Base-by-base conservation (phyloP, 495 filamentous ascomycete genomes). In the Trichoderma reesei region DNA sequence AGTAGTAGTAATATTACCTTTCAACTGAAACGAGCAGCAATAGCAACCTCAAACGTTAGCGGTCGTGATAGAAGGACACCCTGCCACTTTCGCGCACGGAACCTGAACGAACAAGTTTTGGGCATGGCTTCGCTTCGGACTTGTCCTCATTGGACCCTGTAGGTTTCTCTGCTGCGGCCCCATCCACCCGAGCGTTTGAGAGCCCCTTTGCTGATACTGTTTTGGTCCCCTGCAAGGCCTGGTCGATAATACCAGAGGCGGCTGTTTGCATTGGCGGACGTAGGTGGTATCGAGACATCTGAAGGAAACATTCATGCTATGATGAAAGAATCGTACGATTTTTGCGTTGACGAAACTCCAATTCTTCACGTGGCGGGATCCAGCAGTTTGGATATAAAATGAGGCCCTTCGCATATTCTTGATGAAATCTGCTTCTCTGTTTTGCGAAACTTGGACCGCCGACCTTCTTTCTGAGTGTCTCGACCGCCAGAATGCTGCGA, bases 321-420 rank as follows among this genome's bases (percentile, higher is more conserved):
- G 51, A 56, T 56, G 51, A 31, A 56, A 56, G 51, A 56, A 56
- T 56, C 51, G 51, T 56, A 56, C 51, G 51, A 56, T 56, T 56
- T 56, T 34, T 56, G 11, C 3, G 8, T n/a, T n/a, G n/a, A n/a
- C 2, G 16, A 56, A 33, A 26, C 51, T 31, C 51, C 51, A 56
- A 34, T 31, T 3, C 51, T 5, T n/a, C 51, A 56, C 51, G 51
- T 56, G 51, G 51, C 51, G 31, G 26, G 51, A 56, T 31, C 51
- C 51, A 33, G 31, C 3, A 34, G 14, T 56, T 34, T 56, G 20
- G 51, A 20, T 56, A 56, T 56, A 56, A 56, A 56, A 34, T 26
- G 26, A 14, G 31, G 18, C 8, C 51, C 18, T n/a, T 56, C 51
- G 51, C 51, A 56, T 33, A 26, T n/a, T n/a, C 51, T 34, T 2